Evolutionary conservation across 306 rosid genomes (phyloP).

Genomic region (Styphnolobium japonicum): DNA sequence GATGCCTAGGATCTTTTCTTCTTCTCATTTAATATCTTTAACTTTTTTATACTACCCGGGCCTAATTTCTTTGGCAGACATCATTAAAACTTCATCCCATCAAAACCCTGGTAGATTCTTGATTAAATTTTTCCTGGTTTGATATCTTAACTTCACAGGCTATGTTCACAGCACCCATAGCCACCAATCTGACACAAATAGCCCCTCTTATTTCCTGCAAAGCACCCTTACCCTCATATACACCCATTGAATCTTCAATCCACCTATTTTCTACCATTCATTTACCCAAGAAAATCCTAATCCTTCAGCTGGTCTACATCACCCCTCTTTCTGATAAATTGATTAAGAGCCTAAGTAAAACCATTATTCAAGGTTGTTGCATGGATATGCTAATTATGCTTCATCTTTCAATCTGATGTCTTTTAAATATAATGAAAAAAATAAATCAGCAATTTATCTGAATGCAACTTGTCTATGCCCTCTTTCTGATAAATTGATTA

Average conservation of each 20-base stretch:
- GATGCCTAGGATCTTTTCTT: too few species aligned
- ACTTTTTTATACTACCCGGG: too few species aligned
- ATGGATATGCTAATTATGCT: not conserved
- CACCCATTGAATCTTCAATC: not conserved
- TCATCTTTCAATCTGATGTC: not conserved
- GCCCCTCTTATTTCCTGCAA: not conserved
- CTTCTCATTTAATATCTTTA: too few species aligned
- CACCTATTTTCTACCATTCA: not conserved
- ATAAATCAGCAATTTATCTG: not conserved
- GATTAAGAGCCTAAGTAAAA: conserved; percentile 12
- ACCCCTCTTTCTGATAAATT: not conserved
- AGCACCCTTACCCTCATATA: not conserved
- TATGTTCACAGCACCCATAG: not conserved
- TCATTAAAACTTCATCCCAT: not conserved
- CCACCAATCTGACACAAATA: not conserved
- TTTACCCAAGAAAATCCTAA: not conserved
- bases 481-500: not conserved
- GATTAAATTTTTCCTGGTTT: not conserved
- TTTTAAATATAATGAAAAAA: not conserved
- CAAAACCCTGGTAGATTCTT: not conserved
- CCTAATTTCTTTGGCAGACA: not conserved
- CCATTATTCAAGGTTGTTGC: conserved; percentile 8
- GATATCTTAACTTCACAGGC: not conserved
- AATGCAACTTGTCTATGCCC: too few species aligned
- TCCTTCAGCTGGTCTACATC: not conserved